These are phyloP conservation scores for Cenococcum geophilum DNA, from an alignment of 495 filamentous ascomycete species.

Conservation along the genomic window DNA sequence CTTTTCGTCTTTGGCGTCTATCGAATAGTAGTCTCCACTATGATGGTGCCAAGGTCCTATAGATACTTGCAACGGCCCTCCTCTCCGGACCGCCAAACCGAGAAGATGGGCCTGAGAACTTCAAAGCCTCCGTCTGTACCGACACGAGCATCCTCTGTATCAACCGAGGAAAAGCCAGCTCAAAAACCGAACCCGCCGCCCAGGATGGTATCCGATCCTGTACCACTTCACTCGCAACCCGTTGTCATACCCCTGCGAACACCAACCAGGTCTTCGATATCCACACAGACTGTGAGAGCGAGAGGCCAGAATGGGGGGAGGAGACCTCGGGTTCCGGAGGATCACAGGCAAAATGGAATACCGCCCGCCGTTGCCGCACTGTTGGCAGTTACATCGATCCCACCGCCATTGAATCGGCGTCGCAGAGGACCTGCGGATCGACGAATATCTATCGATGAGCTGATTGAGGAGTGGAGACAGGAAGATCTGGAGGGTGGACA, in stretches of 20 bases:
- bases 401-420: conserved; percentile 31
- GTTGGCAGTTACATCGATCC: conserved; percentile 42
- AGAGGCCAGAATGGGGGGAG: conserved; percentile 30
- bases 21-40: conserved; percentile 5
- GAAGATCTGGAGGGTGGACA: conserved; percentile 26
- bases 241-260: conserved; percentile 32
- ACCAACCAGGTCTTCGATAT: conserved; percentile 8
- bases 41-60: conserved; percentile 33
- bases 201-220: conserved; percentile 7
- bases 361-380: conserved; percentile 43
- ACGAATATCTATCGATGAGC: conserved; percentile 39
- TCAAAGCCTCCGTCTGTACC: conserved; percentile 2
- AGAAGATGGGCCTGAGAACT: conserved; percentile 25
- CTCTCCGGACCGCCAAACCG: conserved; percentile 5
- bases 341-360: conserved; percentile 36
- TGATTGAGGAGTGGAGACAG: conserved; percentile 39
- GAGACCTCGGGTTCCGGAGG: conserved; percentile 4
- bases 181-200: not conserved
- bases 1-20: not conserved
- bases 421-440: conserved; percentile 20
- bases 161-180: not conserved
- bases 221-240: conserved; percentile 21
- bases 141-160: not conserved
- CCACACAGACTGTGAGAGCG: conserved; percentile 27
- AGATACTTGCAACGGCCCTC: conserved; percentile 13